Evolutionary conservation across 306 rosid genomes (phyloP).

Genomic region (Lathyrus aphaca): DNA sequence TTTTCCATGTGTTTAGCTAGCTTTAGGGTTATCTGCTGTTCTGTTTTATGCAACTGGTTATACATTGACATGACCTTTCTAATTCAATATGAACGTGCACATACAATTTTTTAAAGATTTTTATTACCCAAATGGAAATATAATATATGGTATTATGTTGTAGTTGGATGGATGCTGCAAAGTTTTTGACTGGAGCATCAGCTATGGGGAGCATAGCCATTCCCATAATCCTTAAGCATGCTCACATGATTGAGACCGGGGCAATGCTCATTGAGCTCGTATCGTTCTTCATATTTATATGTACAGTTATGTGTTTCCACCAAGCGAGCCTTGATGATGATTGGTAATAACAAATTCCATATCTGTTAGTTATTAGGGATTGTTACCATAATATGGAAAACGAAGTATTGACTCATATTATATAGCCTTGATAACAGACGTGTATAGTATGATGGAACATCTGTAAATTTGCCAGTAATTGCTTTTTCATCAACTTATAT

Average conservation of each 20-base stretch:
- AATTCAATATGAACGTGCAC: conserved; percentile 6
- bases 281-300: conserved; percentile 87
- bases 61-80: conserved; percentile 1
- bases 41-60: conserved; percentile 16
- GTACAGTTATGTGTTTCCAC: conserved; percentile 91
- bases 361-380: conserved; percentile 33
- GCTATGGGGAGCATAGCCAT: conserved; percentile 88
- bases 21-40: conserved; percentile 18
- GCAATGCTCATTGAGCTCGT: conserved; percentile 94
- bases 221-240: conserved; percentile 91
- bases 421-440: conserved; percentile 25
- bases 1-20: not conserved
- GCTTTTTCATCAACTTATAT: not conserved
- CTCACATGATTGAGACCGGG: conserved; percentile 88
- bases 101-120: not conserved
- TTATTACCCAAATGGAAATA: not conserved
- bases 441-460: conserved; percentile 25
- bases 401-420: conserved; percentile 21
- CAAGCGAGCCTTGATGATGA: conserved; percentile 95
- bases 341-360: conserved; percentile 56
- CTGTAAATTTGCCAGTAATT: conserved; percentile 49
- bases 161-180: conserved; percentile 97
- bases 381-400: conserved; percentile 16
- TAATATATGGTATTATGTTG: conserved; percentile 34
- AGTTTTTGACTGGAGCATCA: conserved; percentile 94